Conservation (phyloP, 805 yeast species). For the Lipomyces anomalus region DNA sequence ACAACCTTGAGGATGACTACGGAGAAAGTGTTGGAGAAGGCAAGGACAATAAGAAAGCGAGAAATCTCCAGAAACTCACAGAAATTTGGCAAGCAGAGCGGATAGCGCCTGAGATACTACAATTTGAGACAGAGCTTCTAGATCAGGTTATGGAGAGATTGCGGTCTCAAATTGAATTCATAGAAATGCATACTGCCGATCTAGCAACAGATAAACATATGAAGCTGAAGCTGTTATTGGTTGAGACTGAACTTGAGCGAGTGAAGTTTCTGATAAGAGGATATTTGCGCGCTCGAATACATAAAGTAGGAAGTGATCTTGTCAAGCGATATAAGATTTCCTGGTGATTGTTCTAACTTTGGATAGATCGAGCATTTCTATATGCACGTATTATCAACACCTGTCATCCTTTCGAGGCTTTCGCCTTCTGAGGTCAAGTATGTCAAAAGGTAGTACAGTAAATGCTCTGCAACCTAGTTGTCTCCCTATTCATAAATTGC, state of each 20-base stretch:
- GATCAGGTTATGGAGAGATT: slow-evolving; percentile 53
- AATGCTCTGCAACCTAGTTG: slow-evolving; percentile 4
- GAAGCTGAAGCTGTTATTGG: slow-evolving; percentile 72
- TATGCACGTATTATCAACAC: slow-evolving; percentile 49
- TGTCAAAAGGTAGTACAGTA: slow-evolving; percentile 42
- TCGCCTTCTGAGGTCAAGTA: slow-evolving; percentile 59
- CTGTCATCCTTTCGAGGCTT: slow-evolving; percentile 38
- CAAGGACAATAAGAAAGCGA: slow-evolving; percentile 29
- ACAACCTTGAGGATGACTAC: slow-evolving; percentile 19
- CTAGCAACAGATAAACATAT: slow-evolving; percentile 46
- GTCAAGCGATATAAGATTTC: neutral
- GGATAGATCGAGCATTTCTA: slow-evolving; percentile 63
- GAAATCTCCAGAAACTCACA: slow-evolving; percentile 43
- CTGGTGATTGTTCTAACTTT: neutral
- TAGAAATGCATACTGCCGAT: slow-evolving; percentile 74
- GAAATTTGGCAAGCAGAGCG: slow-evolving; percentile 79
- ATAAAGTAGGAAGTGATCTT: slow-evolving; percentile 20
- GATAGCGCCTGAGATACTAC: slow-evolving; percentile 79
- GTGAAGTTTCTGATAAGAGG: slow-evolving; percentile 74
- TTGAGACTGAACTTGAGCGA: slow-evolving; percentile 89
- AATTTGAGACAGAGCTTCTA: slow-evolving; percentile 59
- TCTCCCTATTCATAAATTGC: slow-evolving; percentile 4
- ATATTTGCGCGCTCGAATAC: slow-evolving; percentile 70
- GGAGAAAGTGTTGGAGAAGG: neutral
- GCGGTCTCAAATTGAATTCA: slow-evolving; percentile 56